Conservation (phyloP, 106 monocot genomes). For the Allium sativum region DNA sequence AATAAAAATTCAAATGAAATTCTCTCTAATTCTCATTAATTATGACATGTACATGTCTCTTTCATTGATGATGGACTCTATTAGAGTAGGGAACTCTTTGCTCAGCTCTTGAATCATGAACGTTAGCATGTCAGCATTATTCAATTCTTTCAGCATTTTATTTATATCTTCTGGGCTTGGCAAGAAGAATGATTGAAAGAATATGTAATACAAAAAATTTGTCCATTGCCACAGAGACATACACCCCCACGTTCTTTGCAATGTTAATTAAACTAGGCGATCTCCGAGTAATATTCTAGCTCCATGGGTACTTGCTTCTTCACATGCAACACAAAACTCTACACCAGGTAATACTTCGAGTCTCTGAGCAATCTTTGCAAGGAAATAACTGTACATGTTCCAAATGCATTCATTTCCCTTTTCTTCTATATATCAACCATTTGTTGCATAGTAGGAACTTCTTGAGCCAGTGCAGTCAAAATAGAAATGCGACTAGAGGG, state of each 20-base stretch:
- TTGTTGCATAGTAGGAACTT: slow-evolving; percentile 82
- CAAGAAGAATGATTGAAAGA: slow-evolving; percentile 78
- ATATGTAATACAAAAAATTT: slow-evolving; percentile 74
- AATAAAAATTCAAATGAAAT: too few species aligned
- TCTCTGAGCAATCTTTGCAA: slow-evolving; percentile 82
- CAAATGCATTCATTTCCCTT: slow-evolving; percentile 67
- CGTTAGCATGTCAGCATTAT: slow-evolving; percentile 88
- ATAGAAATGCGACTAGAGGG: slow-evolving; percentile 71
- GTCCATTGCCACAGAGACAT: slow-evolving; percentile 81
- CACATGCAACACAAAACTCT: slow-evolving; percentile 95
- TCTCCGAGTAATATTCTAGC: slow-evolving; percentile 83
- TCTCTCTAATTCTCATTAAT: too few species aligned
- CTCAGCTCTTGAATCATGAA: slow-evolving; percentile 97
- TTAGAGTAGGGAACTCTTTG: slow-evolving; percentile 83
- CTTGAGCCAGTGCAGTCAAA: slow-evolving; percentile 52
- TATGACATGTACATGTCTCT: slow-evolving; percentile 96
- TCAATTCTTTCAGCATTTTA: slow-evolving; percentile 91
- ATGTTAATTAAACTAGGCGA: slow-evolving; percentile 85
- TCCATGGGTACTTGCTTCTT: slow-evolving; percentile 79
- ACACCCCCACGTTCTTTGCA: slow-evolving; percentile 84
- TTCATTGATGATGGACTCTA: slow-evolving; percentile 88
- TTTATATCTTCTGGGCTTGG: slow-evolving; percentile 75
- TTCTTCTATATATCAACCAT: slow-evolving; percentile 97
- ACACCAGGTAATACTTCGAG: slow-evolving; percentile 87
- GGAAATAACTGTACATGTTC: slow-evolving; percentile 88